Evolutionary conservation across 352 stramenopile species (phyloP), one percentile per base, ranked within the genome.

Genomic region (Pythium rishiriense): DNA sequence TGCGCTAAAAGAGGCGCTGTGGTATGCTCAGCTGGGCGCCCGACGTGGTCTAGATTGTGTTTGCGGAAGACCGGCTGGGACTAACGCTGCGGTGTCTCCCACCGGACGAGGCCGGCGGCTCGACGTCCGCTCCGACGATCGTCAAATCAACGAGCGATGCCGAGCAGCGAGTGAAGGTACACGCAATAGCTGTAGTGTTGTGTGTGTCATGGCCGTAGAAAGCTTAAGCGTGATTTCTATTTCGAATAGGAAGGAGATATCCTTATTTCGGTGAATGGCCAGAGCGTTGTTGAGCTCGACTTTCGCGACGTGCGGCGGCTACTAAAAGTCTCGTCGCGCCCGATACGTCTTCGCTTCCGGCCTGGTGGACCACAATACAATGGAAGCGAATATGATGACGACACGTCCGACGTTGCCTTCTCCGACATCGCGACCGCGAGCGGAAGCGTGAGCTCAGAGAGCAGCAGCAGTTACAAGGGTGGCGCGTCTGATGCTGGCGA

Each of bases 221-320:
- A n/a, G n/a, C n/a, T n/a, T n/a, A n/a, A n/a, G n/a, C n/a, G n/a
- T n/a, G 11, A 43, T 43, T 49, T 25, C 7, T 33, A n/a, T 43
- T 33, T n/a, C 12, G 15, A 37, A 25, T 33, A 92, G 83, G 80
- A 92, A 73, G 83, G 81, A 7, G 83, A 92, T 48, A 72, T 88
- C 26, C 57, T 92, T 29, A 66, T 88, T 39, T 87, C 81, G 0
- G 78, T 92, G 42, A 90, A 92, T 60, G 79, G 77, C 39, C 78
- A 88, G 29, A 88, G 76, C 51, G 84, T 92, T 48, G 66, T 73
- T 12, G 76, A 80, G 24, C 62, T 92, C 54, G 72, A 87, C 45
- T 88, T 92, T 55, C 71, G 69, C 3, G 81, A 92, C 41, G 83
- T 92, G 37, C 68, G 86, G 19, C 72, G 77, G 24, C 73, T 90